A percentile compares a stretch with the other conserved stretches of the same genome.
Evolutionary conservation across 2,329 filamentous ascomycete genomes (phyloP).

Genomic region (Penicillium paneum): DNA sequence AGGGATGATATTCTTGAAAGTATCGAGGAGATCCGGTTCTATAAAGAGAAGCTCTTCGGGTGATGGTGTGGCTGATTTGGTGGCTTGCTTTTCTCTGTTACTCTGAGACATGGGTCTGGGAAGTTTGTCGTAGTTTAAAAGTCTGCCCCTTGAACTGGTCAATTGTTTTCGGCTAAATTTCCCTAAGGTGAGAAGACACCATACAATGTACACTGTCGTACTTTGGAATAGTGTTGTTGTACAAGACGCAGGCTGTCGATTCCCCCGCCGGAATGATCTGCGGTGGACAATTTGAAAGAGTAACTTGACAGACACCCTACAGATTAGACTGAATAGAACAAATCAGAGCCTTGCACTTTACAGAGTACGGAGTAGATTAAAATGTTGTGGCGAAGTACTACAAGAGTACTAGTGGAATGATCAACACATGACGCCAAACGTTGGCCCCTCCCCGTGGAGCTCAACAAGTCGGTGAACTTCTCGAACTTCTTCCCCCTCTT

Average conservation of each 20-base stretch:
- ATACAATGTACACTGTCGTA: not conserved
- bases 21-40: slow-evolving; percentile 85
- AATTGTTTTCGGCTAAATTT: not conserved
- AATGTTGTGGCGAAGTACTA: not conserved
- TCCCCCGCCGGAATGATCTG: slow-evolving; percentile 1
- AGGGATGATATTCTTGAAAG: slow-evolving; percentile 90
- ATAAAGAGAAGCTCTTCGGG: slow-evolving; percentile 66
- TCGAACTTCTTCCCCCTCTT: slow-evolving; percentile 7
- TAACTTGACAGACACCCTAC: not conserved
- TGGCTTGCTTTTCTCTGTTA: not conserved
- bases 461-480: slow-evolving; percentile 28
- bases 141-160: not conserved
- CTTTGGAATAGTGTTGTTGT: not conserved
- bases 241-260: not conserved
- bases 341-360: not conserved
- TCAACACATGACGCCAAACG: slow-evolving; percentile 25
- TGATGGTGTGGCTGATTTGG: not conserved
- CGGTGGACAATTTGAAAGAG: not conserved
- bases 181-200: not conserved
- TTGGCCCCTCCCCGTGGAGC: slow-evolving; percentile 16
- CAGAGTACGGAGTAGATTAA: not conserved
- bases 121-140: not conserved
- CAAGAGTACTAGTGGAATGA: slow-evolving; percentile 18
- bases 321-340: not conserved
- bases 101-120: slow-evolving; percentile 1